Conservation (phyloP, 345 rosid species). For the Brassica juncea region DNA sequence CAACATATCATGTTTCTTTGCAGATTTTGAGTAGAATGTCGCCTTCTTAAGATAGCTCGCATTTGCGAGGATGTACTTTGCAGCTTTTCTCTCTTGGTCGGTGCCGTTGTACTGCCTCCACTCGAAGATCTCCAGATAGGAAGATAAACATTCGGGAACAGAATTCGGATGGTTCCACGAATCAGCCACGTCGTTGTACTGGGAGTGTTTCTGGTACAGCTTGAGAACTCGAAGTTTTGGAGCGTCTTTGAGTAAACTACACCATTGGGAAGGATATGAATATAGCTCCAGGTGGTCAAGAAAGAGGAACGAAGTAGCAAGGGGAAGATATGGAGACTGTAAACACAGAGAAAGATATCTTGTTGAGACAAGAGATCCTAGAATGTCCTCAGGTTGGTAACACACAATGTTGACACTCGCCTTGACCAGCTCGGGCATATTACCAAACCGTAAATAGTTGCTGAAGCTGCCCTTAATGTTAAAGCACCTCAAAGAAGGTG, state of each 20-base stretch:
- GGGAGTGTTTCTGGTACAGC: background rate
- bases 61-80: constrained; percentile 7
- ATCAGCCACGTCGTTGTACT: background rate
- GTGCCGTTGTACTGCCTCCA: constrained; percentile 14
- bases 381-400: background rate
- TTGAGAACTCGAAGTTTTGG: constrained; percentile 19
- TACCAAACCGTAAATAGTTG: background rate
- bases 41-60: background rate
- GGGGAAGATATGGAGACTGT: constrained; percentile 10
- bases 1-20: background rate
- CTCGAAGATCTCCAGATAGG: constrained; percentile 19
- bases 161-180: background rate
- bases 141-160: constrained; percentile 11
- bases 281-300: constrained; percentile 24
- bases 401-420: constrained; percentile 6
- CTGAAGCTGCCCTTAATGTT: constrained; percentile 15
- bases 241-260: constrained; percentile 9
- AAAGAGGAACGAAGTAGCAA: constrained; percentile 7
- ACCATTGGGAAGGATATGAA: constrained; percentile 2
- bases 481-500: constrained; percentile 25
- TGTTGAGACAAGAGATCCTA: constrained; percentile 22
- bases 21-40: constrained; percentile 13
- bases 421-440: constrained; percentile 15
- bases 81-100: constrained; percentile 10
- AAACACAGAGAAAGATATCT: constrained; percentile 13